Percentiles rank a stretch among this genome's conserved stretches.
Evolutionary conservation across 2,329 filamentous ascomycete genomes (phyloP).

Genomic region (Mariannaea elegans): DNA sequence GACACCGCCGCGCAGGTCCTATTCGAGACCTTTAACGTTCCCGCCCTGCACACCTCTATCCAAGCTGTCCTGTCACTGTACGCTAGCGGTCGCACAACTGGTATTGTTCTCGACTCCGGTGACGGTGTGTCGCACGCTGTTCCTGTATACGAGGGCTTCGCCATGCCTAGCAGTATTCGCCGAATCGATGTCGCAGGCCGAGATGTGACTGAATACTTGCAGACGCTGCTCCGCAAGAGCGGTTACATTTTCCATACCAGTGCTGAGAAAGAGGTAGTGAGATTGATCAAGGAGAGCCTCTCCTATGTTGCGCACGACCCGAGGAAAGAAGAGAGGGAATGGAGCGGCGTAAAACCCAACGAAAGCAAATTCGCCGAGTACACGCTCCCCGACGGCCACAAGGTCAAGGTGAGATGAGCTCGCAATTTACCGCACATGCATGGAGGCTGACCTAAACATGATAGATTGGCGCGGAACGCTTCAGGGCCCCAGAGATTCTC

Average conservation of each 20-base stretch:
- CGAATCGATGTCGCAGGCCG: conserved; percentile 95
- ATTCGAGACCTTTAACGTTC: conserved; percentile 99
- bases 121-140: conserved; percentile 98
- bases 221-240: conserved; percentile 88
- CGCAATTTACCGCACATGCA: not conserved
- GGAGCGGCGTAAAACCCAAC: conserved; percentile 81
- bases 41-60: conserved; percentile 94
- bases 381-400: conserved; percentile 89
- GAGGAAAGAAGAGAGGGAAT: conserved; percentile 95
- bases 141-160: conserved; percentile 97
- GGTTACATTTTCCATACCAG: conserved; percentile 97
- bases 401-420: conserved; percentile 76
- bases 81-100: conserved; percentile 93
- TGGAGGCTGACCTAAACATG: conserved; percentile 28
- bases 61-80: conserved; percentile 97
- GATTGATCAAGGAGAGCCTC: conserved; percentile 94
- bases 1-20: conserved; percentile 97
- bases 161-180: conserved; percentile 93
- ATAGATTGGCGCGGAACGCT: conserved; percentile 90
- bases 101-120: conserved; percentile 93
- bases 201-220: conserved; percentile 95
- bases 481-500: conserved; percentile 94
- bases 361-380: conserved; percentile 86
- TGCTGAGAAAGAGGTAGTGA: conserved; percentile 98
- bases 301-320: conserved; percentile 93